These are phyloP conservation scores for Cryomyces minteri DNA, from an alignment of 495 filamentous ascomycete genomes.

Conservation along the genomic window DNA sequence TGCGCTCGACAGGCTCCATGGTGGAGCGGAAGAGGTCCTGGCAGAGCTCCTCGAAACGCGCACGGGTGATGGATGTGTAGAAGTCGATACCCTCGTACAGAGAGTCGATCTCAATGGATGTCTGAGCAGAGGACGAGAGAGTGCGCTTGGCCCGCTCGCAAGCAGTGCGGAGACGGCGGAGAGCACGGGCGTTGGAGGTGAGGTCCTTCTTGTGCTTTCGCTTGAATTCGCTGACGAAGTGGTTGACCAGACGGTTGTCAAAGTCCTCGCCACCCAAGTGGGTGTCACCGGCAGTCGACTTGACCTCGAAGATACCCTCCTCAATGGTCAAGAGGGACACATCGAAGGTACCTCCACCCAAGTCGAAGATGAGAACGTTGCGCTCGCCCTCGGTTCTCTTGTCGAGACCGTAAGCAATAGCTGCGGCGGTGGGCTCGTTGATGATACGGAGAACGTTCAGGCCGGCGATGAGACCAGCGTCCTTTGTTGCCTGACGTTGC, in stretches of 20 bases:
- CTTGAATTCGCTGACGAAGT: constrained; percentile 91
- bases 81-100: constrained; percentile 96
- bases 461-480: constrained; percentile 91
- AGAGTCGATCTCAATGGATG: constrained; percentile 97
- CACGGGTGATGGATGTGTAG: constrained; percentile 97
- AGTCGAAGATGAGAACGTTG: constrained; percentile 97
- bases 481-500: constrained; percentile 97
- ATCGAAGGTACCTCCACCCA: constrained; percentile 99
- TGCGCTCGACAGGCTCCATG: constrained; percentile 95
- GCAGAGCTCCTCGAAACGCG: constrained; percentile 97
- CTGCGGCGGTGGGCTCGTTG: constrained; percentile 96
- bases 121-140: constrained; percentile 89
- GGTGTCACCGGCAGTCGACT: constrained; percentile 96
- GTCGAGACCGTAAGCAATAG: constrained; percentile 94
- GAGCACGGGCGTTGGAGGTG: constrained; percentile 81
- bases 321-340: constrained; percentile 96
- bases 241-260: constrained; percentile 90
- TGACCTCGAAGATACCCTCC: constrained; percentile 99
- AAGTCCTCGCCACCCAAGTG: constrained; percentile 99
- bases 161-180: constrained; percentile 92
- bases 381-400: constrained; percentile 94
- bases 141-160: constrained; percentile 99
- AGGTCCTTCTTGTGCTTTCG: constrained; percentile 77
- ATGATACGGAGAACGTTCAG: constrained; percentile 99
- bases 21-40: constrained; percentile 91